Evolutionary conservation across 2,329 filamentous ascomycete genomes (phyloP), one percentile per base, ranked within the genome.

Genomic region (Fusarium paranaense): DNA sequence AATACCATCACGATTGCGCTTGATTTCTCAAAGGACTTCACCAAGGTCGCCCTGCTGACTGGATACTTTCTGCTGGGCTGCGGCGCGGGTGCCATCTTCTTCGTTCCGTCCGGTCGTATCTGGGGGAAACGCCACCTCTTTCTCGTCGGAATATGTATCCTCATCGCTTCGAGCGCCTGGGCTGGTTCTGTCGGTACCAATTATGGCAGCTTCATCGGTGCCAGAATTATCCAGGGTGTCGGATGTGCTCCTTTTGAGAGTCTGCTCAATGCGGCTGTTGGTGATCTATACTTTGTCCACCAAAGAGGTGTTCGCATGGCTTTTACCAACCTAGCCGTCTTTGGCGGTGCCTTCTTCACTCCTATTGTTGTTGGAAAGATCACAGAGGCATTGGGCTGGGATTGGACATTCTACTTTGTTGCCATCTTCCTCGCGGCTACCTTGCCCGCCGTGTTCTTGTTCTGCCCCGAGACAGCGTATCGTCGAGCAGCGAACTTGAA

Each of bases 111-210:
- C 1, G 95, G 94, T 22, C 90, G 95, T 66, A 92, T 98, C 72
- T 98, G 94, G 94, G 96, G 96, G 42, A 98, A 98, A 83, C 89
- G 95, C 45, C 96, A 98, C 85, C 85, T 95, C 18, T 98, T 97
- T 81, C 83, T 98, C 30, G 77, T 97, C 3, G 95, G 95, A 9
- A 91, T 92, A 54, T 73, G 94, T 57, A 87, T 97, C 67, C 87
- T 97, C 77, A 88, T 97, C 47, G 86, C 89, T 50, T 93, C 92
- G 66, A 94, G 91, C 74, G 90, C 89, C 8, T 98, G 95, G 95
- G 95, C 90, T 27, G 94, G 94, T 33, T 90, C 88, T 0, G 90
- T 90, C 18, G 88, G 89, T 13, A 87, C 86, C 42, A 90, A 90
- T 81, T 97, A 97, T 81, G 86, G 84, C 18, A 94, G 91, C 78